Percentiles rank a stretch among this genome's conserved stretches.
These are phyloP conservation scores for Magnolia officinalis DNA, from an alignment of 164 flowering plant genomes.

Conservation along the genomic window DNA sequence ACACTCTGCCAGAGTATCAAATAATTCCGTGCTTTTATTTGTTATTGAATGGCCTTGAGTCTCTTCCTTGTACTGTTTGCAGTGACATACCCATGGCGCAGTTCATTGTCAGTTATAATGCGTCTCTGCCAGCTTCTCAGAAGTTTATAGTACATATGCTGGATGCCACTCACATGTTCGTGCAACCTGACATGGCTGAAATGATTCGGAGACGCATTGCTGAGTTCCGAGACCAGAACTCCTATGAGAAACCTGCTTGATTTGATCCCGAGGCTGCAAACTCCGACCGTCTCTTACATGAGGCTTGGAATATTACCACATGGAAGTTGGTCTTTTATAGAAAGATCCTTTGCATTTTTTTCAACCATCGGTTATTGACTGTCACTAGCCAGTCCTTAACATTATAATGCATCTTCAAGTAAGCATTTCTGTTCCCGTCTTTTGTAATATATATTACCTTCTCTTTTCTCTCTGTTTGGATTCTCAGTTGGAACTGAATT, in stretches of 20 bases:
- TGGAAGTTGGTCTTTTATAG: not conserved
- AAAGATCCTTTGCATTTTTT: too few species aligned
- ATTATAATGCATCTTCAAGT: too few species aligned
- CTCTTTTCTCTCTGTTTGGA: too few species aligned
- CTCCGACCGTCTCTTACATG: not conserved
- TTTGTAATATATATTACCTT: too few species aligned
- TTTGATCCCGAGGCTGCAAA: not conserved
- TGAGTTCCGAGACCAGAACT: slow-evolving; percentile 71
- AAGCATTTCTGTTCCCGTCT: too few species aligned
- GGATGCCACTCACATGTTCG: slow-evolving; percentile 75
- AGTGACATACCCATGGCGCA: slow-evolving; percentile 96
- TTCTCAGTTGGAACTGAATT: too few species aligned
- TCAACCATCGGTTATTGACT: too few species aligned
- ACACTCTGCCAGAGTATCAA: too few species aligned
- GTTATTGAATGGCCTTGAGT: not conserved
- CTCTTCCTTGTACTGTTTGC: slow-evolving; percentile 17
- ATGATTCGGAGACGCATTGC: slow-evolving; percentile 69
- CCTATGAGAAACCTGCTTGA: slow-evolving; percentile 85
- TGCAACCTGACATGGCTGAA: slow-evolving; percentile 64
- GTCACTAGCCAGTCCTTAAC: too few species aligned
- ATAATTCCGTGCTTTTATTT: too few species aligned
- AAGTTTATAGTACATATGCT: slow-evolving; percentile 75
- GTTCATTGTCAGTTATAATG: slow-evolving; percentile 71
- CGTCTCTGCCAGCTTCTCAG: slow-evolving; percentile 59
- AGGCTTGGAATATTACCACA: not conserved